These are phyloP conservation scores for Paramecium sexaurelia DNA, from an alignment of 73 alveolate species.

Conservation along the genomic window DNA sequence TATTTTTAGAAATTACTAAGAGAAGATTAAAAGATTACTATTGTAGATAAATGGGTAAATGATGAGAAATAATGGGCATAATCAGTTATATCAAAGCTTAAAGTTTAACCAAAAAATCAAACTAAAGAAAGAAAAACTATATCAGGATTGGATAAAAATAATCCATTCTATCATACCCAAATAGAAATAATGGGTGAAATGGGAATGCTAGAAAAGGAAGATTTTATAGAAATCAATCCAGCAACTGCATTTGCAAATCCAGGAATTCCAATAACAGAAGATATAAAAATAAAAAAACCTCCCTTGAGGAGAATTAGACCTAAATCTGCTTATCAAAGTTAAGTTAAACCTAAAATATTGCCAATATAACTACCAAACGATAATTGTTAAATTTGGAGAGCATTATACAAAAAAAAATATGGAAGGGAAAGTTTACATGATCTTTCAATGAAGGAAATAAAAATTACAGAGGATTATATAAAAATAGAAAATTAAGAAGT, in stretches of 20 bases:
- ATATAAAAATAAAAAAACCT: neutral
- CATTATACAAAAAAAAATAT: conserved; percentile 25
- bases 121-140: neutral
- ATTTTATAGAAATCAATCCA: conserved; percentile 19
- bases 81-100: neutral
- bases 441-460: neutral
- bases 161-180: neutral
- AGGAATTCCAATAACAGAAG: neutral
- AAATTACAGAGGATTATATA: conserved; percentile 15
- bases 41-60: conserved; percentile 2
- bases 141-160: conserved; percentile 1
- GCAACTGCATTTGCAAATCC: conserved; percentile 16
- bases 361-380: conserved; percentile 2
- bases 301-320: neutral
- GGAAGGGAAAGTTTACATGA: conserved; percentile 33
- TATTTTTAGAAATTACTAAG: conserved; percentile 19
- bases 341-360: neutral
- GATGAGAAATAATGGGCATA: conserved; percentile 15
- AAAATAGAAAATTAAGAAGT: conserved; percentile 17
- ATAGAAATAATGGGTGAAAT: conserved; percentile 23
- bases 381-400: conserved; percentile 25
- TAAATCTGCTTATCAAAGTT: neutral
- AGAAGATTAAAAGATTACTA: conserved; percentile 25
- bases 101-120: neutral
- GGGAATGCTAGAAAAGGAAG: neutral